Percentiles rank a stretch among this genome's conserved stretches.
Evolutionary conservation across 2,329 filamentous ascomycete species (phyloP).

Genomic region (Colletotrichum gloeosporioides): DNA sequence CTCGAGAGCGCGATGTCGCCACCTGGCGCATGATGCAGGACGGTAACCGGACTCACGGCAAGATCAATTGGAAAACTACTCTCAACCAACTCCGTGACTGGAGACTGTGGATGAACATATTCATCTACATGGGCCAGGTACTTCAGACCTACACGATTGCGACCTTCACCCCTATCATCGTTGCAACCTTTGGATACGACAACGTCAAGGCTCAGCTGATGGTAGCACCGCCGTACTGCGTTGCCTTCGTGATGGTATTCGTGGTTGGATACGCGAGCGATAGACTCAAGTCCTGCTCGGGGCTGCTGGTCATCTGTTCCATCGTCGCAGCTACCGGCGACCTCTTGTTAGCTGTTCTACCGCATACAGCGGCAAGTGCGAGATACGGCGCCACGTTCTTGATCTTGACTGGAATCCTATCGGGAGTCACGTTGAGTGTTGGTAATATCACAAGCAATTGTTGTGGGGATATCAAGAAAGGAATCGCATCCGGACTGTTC

Average conservation of each 20-base stretch:
- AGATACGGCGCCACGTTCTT: slow-evolving; percentile 11
- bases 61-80: background rate
- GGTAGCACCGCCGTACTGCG: slow-evolving; percentile 22
- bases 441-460: slow-evolving; percentile 17
- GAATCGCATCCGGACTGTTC: slow-evolving; percentile 1
- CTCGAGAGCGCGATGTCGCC: slow-evolving; percentile 22
- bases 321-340: slow-evolving; percentile 9
- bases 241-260: slow-evolving; percentile 23
- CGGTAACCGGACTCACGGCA: slow-evolving; percentile 19
- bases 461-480: slow-evolving; percentile 18
- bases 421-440: background rate
- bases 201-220: slow-evolving; percentile 24
- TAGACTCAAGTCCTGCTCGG: slow-evolving; percentile 19
- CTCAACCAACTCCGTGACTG: slow-evolving; percentile 38
- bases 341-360: background rate
- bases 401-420: background rate
- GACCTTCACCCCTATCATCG: slow-evolving; percentile 26
- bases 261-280: slow-evolving; percentile 20
- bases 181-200: slow-evolving; percentile 25
- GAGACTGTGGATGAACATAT: slow-evolving; percentile 48
- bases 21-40: slow-evolving; percentile 25
- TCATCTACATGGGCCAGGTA: slow-evolving; percentile 43
- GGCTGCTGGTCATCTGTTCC: slow-evolving; percentile 17
- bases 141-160: slow-evolving; percentile 21
- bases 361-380: background rate